phyloP scores from a whole-genome alignment of 2,329 filamentous ascomycete species.

The Colletotrichum horii region DNA sequence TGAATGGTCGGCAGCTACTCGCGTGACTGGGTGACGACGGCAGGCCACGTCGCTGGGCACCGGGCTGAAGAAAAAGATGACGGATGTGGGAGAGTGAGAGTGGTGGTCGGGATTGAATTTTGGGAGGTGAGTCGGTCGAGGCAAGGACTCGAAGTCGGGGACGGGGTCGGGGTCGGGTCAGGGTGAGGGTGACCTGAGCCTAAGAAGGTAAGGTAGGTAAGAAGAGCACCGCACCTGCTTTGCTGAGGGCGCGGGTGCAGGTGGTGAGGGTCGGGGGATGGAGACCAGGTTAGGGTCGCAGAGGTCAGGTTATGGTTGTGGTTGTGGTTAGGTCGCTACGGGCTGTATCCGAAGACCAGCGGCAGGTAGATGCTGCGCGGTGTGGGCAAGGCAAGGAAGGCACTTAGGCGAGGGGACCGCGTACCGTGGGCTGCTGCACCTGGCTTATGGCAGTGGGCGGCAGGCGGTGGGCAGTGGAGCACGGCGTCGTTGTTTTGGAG shows the following conservation, averaged over 20 bases:
- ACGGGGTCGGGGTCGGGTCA: constrained; percentile 11
- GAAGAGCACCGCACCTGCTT: neutral
- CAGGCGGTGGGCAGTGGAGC: constrained; percentile 18
- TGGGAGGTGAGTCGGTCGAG: constrained; percentile 12
- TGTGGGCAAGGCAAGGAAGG: neutral
- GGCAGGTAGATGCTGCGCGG: neutral
- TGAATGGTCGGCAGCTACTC: constrained; percentile 12
- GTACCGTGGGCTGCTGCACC: neutral
- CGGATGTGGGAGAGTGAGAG: neutral
- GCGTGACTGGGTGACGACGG: constrained; percentile 17
- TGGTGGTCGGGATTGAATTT: neutral
- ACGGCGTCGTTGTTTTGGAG: constrained; percentile 11
- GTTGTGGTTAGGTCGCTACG: neutral
- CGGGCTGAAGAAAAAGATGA: constrained; percentile 14
- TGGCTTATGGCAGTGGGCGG: neutral
- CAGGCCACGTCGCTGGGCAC: constrained; percentile 16
- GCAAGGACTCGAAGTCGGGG: neutral
- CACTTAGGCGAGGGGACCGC: neutral
- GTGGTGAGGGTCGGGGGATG: constrained; percentile 13
- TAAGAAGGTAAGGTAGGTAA: neutral
- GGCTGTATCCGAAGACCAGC: neutral
- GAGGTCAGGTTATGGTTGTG: constrained; percentile 12
- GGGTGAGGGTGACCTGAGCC: neutral
- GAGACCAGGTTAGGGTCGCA: constrained; percentile 16
- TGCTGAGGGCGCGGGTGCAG: neutral